A percentile compares a stretch with the other conserved stretches of the same genome.
phyloP scores from a whole-genome alignment of 1,284 basidiomycete species.

The Rhodotorula sp. region DNA sequence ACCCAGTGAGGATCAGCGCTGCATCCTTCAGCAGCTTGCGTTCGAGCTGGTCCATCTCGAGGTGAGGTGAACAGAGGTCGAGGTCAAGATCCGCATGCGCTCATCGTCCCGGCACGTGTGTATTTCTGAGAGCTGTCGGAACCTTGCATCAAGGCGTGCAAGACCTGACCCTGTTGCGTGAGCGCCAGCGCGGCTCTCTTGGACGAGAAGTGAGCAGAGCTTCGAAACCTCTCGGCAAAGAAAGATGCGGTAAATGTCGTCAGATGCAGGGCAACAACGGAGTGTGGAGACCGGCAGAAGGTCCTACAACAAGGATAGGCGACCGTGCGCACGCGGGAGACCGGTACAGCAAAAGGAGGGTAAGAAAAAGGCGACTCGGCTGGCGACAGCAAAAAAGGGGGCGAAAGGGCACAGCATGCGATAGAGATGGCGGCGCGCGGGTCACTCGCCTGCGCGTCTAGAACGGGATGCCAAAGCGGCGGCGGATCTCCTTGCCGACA shows the following conservation, averaged over 20 bases:
- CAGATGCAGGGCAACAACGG: too few species aligned
- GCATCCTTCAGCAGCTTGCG: not conserved
- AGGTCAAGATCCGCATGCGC: not conserved
- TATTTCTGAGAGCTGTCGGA: too few species aligned
- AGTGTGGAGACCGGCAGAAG: too few species aligned
- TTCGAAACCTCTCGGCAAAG: too few species aligned
- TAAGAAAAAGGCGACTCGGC: not conserved
- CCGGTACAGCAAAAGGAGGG: not conserved
- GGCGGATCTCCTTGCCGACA: slow-evolving; percentile 41
- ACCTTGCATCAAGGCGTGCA: too few species aligned
- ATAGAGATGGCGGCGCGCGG: not conserved
- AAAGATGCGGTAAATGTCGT: too few species aligned
- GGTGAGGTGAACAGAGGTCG: too few species aligned
- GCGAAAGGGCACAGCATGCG: slow-evolving; percentile 1
- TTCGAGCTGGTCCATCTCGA: not conserved
- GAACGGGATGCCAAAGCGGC: slow-evolving; percentile 33
- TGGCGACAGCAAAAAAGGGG: not conserved
- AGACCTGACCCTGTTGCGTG: too few species aligned
- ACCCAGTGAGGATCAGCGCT: slow-evolving; percentile 35
- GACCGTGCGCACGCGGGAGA: not conserved
- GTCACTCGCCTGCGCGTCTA: not conserved
- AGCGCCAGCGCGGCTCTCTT: too few species aligned
- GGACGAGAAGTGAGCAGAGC: too few species aligned
- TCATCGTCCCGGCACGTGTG: not conserved
- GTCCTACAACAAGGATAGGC: too few species aligned